Evolutionary conservation across 2,329 filamentous ascomycete genomes (phyloP).

Genomic region (Colletotrichum godetiae): DNA sequence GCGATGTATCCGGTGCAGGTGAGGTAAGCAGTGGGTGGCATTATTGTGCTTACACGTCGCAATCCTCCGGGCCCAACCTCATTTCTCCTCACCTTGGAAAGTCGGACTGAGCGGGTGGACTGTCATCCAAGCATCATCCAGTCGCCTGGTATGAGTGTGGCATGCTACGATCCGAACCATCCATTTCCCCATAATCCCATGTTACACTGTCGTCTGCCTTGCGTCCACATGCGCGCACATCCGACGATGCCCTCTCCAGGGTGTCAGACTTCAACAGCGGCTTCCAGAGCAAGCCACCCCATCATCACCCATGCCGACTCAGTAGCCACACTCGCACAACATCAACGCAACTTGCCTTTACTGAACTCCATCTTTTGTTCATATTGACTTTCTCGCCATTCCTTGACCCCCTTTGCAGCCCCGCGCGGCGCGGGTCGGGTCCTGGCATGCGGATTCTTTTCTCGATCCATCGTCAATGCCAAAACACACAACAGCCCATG

Average conservation of each 20-base stretch:
- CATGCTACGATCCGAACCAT: slow-evolving; percentile 23
- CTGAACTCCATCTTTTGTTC: not conserved
- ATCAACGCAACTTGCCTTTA: not conserved
- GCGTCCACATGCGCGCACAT: not conserved
- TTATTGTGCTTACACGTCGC: not conserved
- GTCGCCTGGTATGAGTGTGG: slow-evolving; percentile 9
- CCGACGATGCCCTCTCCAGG: not conserved
- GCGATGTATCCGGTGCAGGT: not conserved
- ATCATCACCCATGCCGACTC: not conserved
- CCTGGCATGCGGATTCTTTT: not conserved
- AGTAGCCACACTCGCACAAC: not conserved
- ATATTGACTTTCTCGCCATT: not conserved
- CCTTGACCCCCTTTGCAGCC: not conserved
- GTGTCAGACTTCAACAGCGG: not conserved
- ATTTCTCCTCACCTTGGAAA: slow-evolving; percentile 19
- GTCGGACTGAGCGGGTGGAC: not conserved
- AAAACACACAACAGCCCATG: not conserved
- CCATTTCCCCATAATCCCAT: slow-evolving; percentile 5
- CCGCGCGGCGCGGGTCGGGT: not conserved
- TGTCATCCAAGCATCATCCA: slow-evolving; percentile 22
- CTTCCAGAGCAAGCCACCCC: not conserved
- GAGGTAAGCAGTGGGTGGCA: not conserved
- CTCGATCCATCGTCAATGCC: not conserved
- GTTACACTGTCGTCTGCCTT: not conserved
- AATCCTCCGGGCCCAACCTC: slow-evolving; percentile 2